These are phyloP conservation scores for Hymenoscyphus repandus DNA, from an alignment of 2,329 filamentous ascomycete genomes.

Conservation along the genomic window DNA sequence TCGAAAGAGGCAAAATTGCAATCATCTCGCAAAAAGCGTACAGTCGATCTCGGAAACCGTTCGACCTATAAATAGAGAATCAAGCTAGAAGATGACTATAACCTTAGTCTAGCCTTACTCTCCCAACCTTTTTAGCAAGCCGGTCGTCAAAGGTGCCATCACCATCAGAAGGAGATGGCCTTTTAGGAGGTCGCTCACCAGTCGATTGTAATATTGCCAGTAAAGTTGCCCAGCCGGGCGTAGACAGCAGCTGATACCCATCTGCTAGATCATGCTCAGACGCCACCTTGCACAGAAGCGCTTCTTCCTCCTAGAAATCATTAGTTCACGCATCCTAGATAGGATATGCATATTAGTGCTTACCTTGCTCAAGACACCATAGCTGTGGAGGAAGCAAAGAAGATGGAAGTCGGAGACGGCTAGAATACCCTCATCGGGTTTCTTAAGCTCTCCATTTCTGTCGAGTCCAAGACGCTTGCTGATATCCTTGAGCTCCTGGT, in stretches of 20 bases:
- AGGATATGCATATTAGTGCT: slow-evolving; percentile 26
- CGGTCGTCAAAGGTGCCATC: slow-evolving; percentile 32
- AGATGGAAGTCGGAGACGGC: slow-evolving; percentile 91
- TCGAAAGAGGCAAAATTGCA: background rate
- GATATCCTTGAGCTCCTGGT: slow-evolving; percentile 69
- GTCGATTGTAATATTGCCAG: slow-evolving; percentile 91
- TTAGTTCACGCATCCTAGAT: slow-evolving; percentile 11
- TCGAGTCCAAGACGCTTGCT: slow-evolving; percentile 62
- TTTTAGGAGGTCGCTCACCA: slow-evolving; percentile 93
- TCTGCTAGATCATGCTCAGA: slow-evolving; percentile 75
- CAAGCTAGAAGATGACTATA: slow-evolving; percentile 15
- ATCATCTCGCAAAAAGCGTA: background rate
- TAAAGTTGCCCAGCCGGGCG: slow-evolving; percentile 89
- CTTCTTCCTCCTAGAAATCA: slow-evolving; percentile 71
- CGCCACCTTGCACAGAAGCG: slow-evolving; percentile 79
- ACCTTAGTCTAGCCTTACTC: slow-evolving; percentile 45
- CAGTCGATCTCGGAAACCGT: background rate
- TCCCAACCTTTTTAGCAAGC: slow-evolving; percentile 62
- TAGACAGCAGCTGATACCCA: slow-evolving; percentile 76
- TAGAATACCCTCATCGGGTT: slow-evolving; percentile 55
- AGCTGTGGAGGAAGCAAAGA: slow-evolving; percentile 75
- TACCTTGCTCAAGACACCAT: slow-evolving; percentile 84
- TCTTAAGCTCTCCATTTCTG: slow-evolving; percentile 48
- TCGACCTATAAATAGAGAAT: slow-evolving; percentile 12
- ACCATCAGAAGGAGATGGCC: slow-evolving; percentile 37